phyloP scores from a whole-genome alignment of 768 basidiomycete species.

The Mrakia gelida region DNA sequence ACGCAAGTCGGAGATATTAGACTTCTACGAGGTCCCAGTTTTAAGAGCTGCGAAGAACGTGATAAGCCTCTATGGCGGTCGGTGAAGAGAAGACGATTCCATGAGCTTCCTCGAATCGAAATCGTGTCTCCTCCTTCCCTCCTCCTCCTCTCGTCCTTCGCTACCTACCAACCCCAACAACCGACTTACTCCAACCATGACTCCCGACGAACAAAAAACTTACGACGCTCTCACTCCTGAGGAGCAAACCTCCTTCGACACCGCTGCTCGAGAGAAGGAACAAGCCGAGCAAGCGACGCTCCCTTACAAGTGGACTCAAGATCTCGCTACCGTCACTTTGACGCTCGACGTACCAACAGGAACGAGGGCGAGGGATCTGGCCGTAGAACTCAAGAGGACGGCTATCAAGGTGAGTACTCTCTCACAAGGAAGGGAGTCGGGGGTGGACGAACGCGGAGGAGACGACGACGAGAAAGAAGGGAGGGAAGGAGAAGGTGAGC shows the following conservation, averaged over 20 bases:
- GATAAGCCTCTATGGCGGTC: too few relatives aligned
- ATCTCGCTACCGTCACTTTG: conserved; percentile 80
- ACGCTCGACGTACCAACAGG: conserved; percentile 79
- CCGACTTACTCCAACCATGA: neutral
- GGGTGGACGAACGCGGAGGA: neutral
- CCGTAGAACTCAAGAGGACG: conserved; percentile 71
- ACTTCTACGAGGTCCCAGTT: too few relatives aligned
- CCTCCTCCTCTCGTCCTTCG: too few relatives aligned
- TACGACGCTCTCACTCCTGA: conserved; percentile 21
- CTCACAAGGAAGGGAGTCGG: neutral
- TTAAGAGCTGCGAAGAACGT: too few relatives aligned
- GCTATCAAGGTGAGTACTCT: conserved; percentile 65
- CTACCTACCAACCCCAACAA: neutral
- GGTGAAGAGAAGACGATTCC: too few relatives aligned
- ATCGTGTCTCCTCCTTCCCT: too few relatives aligned
- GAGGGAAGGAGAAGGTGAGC: neutral
- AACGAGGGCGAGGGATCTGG: conserved; percentile 72
- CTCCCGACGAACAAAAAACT: conserved; percentile 6
- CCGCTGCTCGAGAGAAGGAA: conserved; percentile 4
- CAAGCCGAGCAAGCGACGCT: conserved; percentile 53
- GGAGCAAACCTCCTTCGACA: conserved; percentile 10
- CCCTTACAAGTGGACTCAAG: conserved; percentile 88
- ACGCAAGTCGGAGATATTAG: too few relatives aligned
- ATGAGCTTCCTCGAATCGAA: too few relatives aligned
- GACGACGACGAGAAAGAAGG: neutral